phyloP scores from a whole-genome alignment of 805 yeast species.

The Starmerella floricola region DNA sequence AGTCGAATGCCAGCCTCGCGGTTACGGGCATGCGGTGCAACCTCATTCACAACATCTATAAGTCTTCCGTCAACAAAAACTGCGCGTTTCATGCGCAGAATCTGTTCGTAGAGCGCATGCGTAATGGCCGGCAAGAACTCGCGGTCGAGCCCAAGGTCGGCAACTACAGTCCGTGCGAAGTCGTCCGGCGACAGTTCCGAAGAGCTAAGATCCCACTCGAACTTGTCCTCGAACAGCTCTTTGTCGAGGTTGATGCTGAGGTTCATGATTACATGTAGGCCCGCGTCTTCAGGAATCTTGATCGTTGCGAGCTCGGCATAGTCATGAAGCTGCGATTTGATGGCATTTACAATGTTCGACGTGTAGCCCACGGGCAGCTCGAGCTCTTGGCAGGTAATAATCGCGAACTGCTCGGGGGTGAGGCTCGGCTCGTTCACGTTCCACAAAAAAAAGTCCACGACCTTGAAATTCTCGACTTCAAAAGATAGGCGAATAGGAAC shows the following conservation, averaged over 20 bases:
- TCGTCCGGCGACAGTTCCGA: constrained; percentile 56
- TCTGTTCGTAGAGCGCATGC: constrained; percentile 70
- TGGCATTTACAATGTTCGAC: constrained; percentile 57
- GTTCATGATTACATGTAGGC: constrained; percentile 65
- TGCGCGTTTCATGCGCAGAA: constrained; percentile 67
- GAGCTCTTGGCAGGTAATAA: constrained; percentile 66
- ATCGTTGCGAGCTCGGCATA: constrained; percentile 51
- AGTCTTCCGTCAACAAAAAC: constrained; percentile 52
- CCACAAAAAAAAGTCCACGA: constrained; percentile 66
- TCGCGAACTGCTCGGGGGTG: constrained; percentile 64
- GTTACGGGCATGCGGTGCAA: constrained; percentile 41
- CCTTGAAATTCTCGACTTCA: constrained; percentile 42
- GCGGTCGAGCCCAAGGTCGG: constrained; percentile 68
- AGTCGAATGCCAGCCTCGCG: constrained; percentile 51
- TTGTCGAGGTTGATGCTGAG: constrained; percentile 73
- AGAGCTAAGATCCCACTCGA: constrained; percentile 74
- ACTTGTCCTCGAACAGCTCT: constrained; percentile 75
- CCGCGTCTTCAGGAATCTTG: constrained; percentile 53
- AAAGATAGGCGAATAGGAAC: constrained; percentile 57
- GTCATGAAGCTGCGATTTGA: constrained; percentile 71
- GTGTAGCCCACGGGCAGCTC: constrained; percentile 55
- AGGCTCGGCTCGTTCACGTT: constrained; percentile 50
- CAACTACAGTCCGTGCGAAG: constrained; percentile 71
- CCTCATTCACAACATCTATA: constrained; percentile 41
- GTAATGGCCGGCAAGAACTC: constrained; percentile 88